phyloP scores from a whole-genome alignment of 805 yeast species.

The Yarrowia divulgata region DNA sequence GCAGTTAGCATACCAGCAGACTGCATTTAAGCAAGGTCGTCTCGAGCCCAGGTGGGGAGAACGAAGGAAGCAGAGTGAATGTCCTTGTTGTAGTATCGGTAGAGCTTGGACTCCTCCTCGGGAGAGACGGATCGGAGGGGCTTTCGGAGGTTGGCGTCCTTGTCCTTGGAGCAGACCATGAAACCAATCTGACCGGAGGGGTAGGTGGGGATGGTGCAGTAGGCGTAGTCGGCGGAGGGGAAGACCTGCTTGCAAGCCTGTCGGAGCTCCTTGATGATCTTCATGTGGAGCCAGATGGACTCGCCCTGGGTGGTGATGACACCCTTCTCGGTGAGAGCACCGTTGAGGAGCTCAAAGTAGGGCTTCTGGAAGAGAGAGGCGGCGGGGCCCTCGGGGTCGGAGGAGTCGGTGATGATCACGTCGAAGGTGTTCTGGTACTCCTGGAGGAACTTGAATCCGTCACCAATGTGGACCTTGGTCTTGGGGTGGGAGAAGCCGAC shows the following conservation, averaged over 20 bases:
- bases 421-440: slow-evolving; percentile 87
- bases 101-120: slow-evolving; percentile 68
- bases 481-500: slow-evolving; percentile 85
- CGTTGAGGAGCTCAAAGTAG: slow-evolving; percentile 81
- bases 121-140: slow-evolving; percentile 73
- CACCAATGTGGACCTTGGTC: slow-evolving; percentile 89
- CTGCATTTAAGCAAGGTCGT: slow-evolving; percentile 52
- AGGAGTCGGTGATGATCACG: slow-evolving; percentile 95
- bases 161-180: slow-evolving; percentile 90
- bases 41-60: slow-evolving; percentile 88
- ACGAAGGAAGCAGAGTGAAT: slow-evolving; percentile 91
- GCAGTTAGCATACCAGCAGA: not conserved
- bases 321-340: slow-evolving; percentile 92
- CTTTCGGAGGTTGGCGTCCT: slow-evolving; percentile 64
- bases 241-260: slow-evolving; percentile 82
- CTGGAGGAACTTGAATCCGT: slow-evolving; percentile 94
- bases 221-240: slow-evolving; percentile 91
- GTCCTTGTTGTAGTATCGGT: slow-evolving; percentile 81
- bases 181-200: slow-evolving; percentile 98
- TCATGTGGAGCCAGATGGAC: slow-evolving; percentile 90
- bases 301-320: slow-evolving; percentile 95
- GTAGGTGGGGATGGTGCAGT: slow-evolving; percentile 94
- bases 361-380: slow-evolving; percentile 91
- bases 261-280: slow-evolving; percentile 81
- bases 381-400: slow-evolving; percentile 99